Percentiles rank a stretch among this genome's conserved stretches.
These are phyloP conservation scores for Colletotrichum cereale DNA, from an alignment of 2,329 filamentous ascomycete species.

Conservation along the genomic window DNA sequence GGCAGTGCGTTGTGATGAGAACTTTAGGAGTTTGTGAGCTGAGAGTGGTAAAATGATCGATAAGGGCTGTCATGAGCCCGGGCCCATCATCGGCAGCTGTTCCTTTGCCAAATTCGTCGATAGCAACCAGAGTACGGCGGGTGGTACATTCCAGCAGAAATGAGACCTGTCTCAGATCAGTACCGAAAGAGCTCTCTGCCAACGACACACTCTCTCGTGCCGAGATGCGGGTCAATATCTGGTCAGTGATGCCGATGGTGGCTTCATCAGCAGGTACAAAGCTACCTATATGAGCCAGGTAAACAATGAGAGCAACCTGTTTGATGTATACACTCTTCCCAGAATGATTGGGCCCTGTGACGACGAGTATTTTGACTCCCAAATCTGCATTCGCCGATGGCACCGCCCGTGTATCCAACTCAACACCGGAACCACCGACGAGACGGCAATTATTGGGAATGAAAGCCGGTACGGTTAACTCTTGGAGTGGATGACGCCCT, in stretches of 20 bases:
- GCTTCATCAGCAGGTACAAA: conserved; percentile 87
- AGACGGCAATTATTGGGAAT: conserved; percentile 86
- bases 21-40: conserved; percentile 65
- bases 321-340: conserved; percentile 98
- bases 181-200: conserved; percentile 74
- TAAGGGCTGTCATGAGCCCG: conserved; percentile 68
- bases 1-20: conserved; percentile 72
- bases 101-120: conserved; percentile 89
- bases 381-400: conserved; percentile 24
- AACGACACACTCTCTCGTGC: conserved; percentile 74
- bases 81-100: conserved; percentile 70
- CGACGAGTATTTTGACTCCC: conserved; percentile 72
- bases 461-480: conserved; percentile 83
- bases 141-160: conserved; percentile 82
- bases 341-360: conserved; percentile 96
- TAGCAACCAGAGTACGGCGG: conserved; percentile 81
- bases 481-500: conserved; percentile 90
- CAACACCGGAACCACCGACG: conserved; percentile 65
- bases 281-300: conserved; percentile 91
- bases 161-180: conserved; percentile 89
- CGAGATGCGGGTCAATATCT: conserved; percentile 87
- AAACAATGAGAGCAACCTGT: conserved; percentile 90
- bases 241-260: conserved; percentile 88
- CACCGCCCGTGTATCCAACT: conserved; percentile 39
- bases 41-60: conserved; percentile 67